These are phyloP conservation scores for Deinandra increscens DNA, from an alignment of 129 eudicot genomes.

Conservation along the genomic window DNA sequence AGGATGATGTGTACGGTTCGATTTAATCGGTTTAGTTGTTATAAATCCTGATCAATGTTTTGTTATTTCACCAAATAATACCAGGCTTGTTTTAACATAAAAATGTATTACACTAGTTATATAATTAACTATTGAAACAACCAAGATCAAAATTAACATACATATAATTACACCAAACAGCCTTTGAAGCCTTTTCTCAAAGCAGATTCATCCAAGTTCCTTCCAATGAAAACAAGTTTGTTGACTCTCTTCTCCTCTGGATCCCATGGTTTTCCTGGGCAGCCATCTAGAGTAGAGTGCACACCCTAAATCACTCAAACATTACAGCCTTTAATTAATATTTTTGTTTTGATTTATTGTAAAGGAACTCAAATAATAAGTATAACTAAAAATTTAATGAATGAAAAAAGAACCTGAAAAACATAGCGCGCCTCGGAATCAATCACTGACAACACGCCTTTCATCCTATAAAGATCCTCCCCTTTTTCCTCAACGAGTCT, in stretches of 20 bases:
- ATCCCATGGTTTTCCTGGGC: constrained; percentile 88
- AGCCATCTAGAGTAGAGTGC: constrained; percentile 79
- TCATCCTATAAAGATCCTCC: constrained; percentile 87
- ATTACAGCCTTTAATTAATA: background rate
- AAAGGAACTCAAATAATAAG: background rate
- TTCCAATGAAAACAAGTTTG: constrained; percentile 88
- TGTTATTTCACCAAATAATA: too few relatives aligned
- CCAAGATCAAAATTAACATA: background rate
- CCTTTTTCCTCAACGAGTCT: constrained; percentile 87
- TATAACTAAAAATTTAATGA: background rate
- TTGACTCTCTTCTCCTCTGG: constrained; percentile 77
- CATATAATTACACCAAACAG: constrained; percentile 54
- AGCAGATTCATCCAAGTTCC: constrained; percentile 76
- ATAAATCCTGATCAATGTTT: background rate
- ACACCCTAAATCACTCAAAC: constrained; percentile 56
- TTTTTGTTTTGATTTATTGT: background rate
- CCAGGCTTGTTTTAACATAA: too few relatives aligned
- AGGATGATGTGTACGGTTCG: background rate
- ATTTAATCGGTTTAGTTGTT: background rate
- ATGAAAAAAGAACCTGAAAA: constrained; percentile 58
- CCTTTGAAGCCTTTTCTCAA: constrained; percentile 87
- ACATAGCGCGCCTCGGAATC: constrained; percentile 77
- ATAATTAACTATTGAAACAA: too few relatives aligned
- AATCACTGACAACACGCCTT: constrained; percentile 77
- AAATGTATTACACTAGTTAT: too few relatives aligned